Evolutionary conservation across 176 grass and related monocot species (phyloP).

Genomic region (Triticum turgidum): DNA sequence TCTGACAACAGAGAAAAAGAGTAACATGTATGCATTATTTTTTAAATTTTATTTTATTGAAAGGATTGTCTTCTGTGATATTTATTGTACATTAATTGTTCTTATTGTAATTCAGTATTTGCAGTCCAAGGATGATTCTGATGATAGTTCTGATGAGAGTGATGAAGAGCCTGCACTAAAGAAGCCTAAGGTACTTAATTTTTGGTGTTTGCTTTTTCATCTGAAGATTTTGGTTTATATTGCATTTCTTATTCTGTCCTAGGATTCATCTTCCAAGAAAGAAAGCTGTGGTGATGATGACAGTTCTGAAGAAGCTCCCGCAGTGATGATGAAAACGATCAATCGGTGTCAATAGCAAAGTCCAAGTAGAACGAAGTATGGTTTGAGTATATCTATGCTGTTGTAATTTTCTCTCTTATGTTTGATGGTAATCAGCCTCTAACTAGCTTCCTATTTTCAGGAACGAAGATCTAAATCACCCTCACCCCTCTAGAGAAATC

Average conservation of each 20-base stretch:
- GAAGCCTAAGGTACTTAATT: constrained; percentile 40
- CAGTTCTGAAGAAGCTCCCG: constrained; percentile 55
- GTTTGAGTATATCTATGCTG: neutral
- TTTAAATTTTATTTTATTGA: constrained; percentile 16
- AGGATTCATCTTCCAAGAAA: constrained; percentile 37
- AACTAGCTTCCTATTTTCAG: no score
- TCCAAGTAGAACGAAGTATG: constrained; percentile 13
- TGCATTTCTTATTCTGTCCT: neutral
- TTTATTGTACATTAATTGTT: neutral
- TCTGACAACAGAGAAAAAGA: constrained; percentile 27
- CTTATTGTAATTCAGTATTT: neutral
- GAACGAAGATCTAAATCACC: no score
- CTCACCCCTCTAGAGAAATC: no score
- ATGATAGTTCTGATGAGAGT: constrained; percentile 46
- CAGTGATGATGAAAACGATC: constrained; percentile 33
- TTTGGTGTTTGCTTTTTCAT: neutral
- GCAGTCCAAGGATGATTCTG: constrained; percentile 34
- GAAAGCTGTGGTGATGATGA: constrained; percentile 47
- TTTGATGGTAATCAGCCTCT: neutral
- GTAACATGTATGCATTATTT: constrained; percentile 27
- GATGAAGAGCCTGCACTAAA: constrained; percentile 59
- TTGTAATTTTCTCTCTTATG: neutral
- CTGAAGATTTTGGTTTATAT: neutral
- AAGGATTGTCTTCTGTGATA: neutral
- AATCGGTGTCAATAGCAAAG: neutral